phyloP scores from a whole-genome alignment of 164 flowering plant species.

The Cinnamomum chago region DNA sequence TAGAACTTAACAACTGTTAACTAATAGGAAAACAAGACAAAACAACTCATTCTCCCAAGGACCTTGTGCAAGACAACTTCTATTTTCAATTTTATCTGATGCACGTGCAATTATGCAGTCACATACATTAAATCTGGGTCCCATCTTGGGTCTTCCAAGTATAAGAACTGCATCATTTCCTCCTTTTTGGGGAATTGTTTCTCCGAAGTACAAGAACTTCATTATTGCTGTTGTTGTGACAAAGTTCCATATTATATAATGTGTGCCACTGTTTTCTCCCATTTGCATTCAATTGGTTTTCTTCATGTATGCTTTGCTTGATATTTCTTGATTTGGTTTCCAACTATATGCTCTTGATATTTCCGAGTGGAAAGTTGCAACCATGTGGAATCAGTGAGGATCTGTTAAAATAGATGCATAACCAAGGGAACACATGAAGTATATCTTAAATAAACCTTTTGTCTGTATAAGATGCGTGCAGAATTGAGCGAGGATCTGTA shows the following conservation, averaged over 20 bases:
- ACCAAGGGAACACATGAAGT: neutral
- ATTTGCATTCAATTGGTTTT: neutral
- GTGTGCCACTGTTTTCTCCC: neutral
- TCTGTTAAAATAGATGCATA: neutral
- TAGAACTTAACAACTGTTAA: no score
- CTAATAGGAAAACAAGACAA: no score
- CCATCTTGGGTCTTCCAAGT: neutral
- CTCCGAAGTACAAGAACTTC: neutral
- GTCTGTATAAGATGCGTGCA: neutral
- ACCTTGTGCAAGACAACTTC: neutral
- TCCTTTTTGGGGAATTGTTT: neutral
- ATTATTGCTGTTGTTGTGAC: neutral
- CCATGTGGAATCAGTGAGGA: neutral
- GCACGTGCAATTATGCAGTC: neutral
- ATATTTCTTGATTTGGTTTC: neutral
- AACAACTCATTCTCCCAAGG: no score
- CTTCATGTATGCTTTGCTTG: neutral
- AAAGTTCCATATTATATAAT: neutral
- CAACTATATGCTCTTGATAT: neutral
- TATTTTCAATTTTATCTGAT: neutral
- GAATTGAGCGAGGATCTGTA: neutral
- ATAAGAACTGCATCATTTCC: neutral
- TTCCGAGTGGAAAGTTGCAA: neutral
- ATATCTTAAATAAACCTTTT: neutral
- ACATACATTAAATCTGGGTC: neutral